Evolutionary conservation across 2,329 filamentous ascomycete species (phyloP).

Genomic region (Cladosporium halotolerans): DNA sequence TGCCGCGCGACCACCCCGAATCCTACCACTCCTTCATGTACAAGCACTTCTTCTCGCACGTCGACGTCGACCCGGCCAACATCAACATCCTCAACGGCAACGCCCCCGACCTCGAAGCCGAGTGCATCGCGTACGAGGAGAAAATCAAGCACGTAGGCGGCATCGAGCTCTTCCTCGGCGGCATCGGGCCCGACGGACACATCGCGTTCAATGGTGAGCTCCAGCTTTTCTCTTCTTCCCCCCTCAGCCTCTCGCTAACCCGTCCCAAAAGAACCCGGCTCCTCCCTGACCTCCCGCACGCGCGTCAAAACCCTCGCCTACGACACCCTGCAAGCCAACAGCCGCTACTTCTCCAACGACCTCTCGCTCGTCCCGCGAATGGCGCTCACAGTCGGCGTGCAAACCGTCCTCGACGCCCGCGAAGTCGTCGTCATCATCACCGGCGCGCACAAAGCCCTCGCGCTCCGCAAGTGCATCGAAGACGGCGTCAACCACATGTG

Average conservation of each 20-base stretch:
- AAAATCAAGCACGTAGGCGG: slow-evolving; percentile 68
- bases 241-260: slow-evolving; percentile 67
- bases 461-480: slow-evolving; percentile 74
- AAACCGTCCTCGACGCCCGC: slow-evolving; percentile 72
- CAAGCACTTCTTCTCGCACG: slow-evolving; percentile 81
- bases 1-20: slow-evolving; percentile 75
- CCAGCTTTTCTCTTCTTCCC: background rate
- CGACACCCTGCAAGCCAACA: slow-evolving; percentile 81
- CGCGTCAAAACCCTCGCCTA: slow-evolving; percentile 82
- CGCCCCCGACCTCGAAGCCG: slow-evolving; percentile 64
- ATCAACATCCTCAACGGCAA: slow-evolving; percentile 83
- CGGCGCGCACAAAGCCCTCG: slow-evolving; percentile 72
- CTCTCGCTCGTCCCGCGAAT: slow-evolving; percentile 68
- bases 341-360: slow-evolving; percentile 74
- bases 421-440: slow-evolving; percentile 80
- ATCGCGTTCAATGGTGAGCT: slow-evolving; percentile 67
- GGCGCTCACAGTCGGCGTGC: slow-evolving; percentile 78
- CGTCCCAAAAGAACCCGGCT: slow-evolving; percentile 74
- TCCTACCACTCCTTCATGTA: slow-evolving; percentile 93
- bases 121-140: slow-evolving; percentile 73
- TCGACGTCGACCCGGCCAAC: slow-evolving; percentile 74
- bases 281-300: slow-evolving; percentile 68
- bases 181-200: slow-evolving; percentile 80
- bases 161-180: slow-evolving; percentile 79
- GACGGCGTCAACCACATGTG: slow-evolving; percentile 85